Evolutionary conservation across 139 green algal species (phyloP), one percentile per base, ranked within the genome.

Genomic region (Monoraphidium neglectum): DNA sequence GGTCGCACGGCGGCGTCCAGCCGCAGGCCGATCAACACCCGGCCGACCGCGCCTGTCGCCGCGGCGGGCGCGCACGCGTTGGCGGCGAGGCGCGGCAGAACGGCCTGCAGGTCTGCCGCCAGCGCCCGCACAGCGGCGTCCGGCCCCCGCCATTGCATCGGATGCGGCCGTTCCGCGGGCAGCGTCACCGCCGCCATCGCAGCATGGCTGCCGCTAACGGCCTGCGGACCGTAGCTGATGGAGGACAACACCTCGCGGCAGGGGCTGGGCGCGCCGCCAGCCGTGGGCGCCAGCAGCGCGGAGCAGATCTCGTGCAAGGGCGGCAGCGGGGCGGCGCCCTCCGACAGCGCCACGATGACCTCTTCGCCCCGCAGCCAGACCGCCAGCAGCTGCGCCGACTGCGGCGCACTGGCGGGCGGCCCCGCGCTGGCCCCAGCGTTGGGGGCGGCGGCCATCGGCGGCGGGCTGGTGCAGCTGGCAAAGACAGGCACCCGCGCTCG

Each of bases 21-120:
- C n/a, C 59, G 40, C 57, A 77, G 51, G 33, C 43, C 40, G 28
- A 78, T 47, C 37, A 78, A 40, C 63, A 78, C 59, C 37, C 72
- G 59, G 10, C 72, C 72, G 6, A 62, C 59, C 47, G 62, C 59
- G 13, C 32, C 72, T n/a, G 15, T 21, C 18, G 30, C 46, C 40
- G 38, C 33, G 13, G 59, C 33, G 43, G 62, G n/a, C n/a, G n/a
- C 59, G 28, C 32, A 36, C 40, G 72, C 72, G 59, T 63, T 10
- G 30, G 57, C 30, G 18, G 18, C 47, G 43, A 51, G 8, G 43
- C 43, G 8, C 8, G 8, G 43, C 28, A 78, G 72, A 57, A 70
- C 16, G 24, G 36, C 38, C 72, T 70, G 30, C 40, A 78, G 59
- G 30, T 78, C 72, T 2, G 59, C 47, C 54, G 51, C 28, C 18